Evolutionary conservation across 345 rosid species (phyloP).

Genomic region (Euclidium syriacum): DNA sequence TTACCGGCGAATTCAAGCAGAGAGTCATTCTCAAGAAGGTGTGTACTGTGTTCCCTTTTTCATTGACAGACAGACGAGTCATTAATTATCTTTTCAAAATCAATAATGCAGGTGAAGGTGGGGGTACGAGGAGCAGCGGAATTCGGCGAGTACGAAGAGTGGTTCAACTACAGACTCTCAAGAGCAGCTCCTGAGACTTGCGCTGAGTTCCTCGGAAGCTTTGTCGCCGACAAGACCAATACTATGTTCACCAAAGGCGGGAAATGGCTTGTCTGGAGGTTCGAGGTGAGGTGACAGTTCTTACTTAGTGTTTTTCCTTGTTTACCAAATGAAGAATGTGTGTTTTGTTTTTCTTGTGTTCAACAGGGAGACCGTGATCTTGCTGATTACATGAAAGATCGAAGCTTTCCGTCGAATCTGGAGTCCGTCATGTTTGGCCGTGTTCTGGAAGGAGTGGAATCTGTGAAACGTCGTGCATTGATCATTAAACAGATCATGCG

Average conservation of each 20-base stretch:
- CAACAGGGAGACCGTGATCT: constrained; percentile 81
- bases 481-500: constrained; percentile 93
- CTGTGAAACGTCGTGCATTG: constrained; percentile 66
- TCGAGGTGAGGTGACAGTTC: constrained; percentile 70
- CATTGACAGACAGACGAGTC: no score
- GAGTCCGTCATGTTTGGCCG: constrained; percentile 88
- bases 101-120: constrained; percentile 57
- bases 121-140: constrained; percentile 81
- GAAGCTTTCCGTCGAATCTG: constrained; percentile 75
- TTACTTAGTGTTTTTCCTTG: no score
- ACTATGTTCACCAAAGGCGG: constrained; percentile 65
- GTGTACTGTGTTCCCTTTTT: no score
- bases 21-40: constrained; percentile 88
- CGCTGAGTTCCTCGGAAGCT: constrained; percentile 87
- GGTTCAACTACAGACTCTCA: constrained; percentile 95
- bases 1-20: constrained; percentile 49
- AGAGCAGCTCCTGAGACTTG: constrained; percentile 98
- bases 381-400: constrained; percentile 83
- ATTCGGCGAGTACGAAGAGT: constrained; percentile 89
- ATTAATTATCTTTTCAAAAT: no score
- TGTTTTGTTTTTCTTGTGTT: neutral
- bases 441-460: constrained; percentile 67
- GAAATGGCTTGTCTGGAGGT: constrained; percentile 99
- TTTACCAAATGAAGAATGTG: no score
- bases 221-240: constrained; percentile 69